Base-by-base conservation (phyloP, 2,329 filamentous ascomycete species). In the Apiospora aurea region DNA sequence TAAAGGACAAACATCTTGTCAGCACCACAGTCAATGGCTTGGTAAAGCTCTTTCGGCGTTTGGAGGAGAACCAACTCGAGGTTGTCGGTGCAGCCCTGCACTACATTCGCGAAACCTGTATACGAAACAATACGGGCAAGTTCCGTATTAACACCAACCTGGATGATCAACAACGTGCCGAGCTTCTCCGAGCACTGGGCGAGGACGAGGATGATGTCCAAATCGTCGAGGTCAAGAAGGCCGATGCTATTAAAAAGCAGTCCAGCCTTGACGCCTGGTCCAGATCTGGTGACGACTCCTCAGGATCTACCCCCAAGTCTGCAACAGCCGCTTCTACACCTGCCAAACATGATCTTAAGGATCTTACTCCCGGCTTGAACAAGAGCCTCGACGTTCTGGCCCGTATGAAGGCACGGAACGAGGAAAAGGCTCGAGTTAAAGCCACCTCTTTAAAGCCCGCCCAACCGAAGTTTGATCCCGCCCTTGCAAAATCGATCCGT, bases 1-100 rank as follows among this genome's bases (percentile, higher is more conserved):
- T 99, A 5, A 93, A 96, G 74, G 96, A 99, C 80, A 88, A 91
- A 71, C 98, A 95, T 82, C 88, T 99, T 10, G 92, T 96, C 47
- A 91, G 89, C 73, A 94, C 94, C 51, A 92, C 96, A 18, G 94
- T 97, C 68, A 91, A 91, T 41, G 88, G 98, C 41, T 89, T 98
- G 44, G 90, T 91, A 76, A 97, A 97, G 80, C 91, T 99, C 72
- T 87, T 99, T 47, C 89, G 89, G 18, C 92, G 94, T 29, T 85
- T 99, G n/a, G 90, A 91, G 53, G 92, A 95, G 75, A 92, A 94
- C 69, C 87, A 89, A 70, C 90, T 97, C 76, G 90, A 91, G 70
- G 88, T 97, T 43, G 89, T 91, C 49, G 80, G 88, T 18, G 85
- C 85, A 4, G 87, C 91, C 2, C 84, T 89, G 41, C 83, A 85